Evolutionary conservation across 2,329 filamentous ascomycete species (phyloP).

Genomic region (Microsporum canis): DNA sequence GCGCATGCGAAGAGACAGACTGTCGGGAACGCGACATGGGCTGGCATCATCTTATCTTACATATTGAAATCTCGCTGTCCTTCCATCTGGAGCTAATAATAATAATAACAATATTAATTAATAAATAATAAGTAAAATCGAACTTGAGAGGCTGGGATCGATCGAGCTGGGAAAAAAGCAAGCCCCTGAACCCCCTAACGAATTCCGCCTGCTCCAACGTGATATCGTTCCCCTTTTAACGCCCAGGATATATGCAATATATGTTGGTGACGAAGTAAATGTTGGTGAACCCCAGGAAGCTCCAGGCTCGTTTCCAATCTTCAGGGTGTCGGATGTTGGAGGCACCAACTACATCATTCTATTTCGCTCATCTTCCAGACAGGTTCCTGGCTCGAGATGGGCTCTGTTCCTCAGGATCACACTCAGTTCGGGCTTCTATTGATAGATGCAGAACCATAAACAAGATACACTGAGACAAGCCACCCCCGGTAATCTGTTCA

Average conservation of each 20-base stretch:
- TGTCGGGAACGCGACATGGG: constrained; percentile 2
- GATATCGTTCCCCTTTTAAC: neutral
- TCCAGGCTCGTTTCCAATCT: constrained; percentile 1
- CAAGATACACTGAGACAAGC: neutral
- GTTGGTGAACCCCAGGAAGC: neutral
- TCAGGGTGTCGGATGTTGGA: neutral
- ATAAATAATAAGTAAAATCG: neutral
- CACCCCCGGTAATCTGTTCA: neutral
- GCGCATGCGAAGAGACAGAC: constrained; percentile 4
- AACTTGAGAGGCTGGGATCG: neutral
- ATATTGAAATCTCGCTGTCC: constrained; percentile 1
- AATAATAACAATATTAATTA: too few species aligned
- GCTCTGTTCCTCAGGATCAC: neutral
- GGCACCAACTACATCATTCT: neutral
- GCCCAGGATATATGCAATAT: neutral
- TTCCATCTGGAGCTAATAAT: neutral
- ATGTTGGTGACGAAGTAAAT: neutral
- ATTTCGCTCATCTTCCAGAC: neutral
- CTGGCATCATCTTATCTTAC: neutral
- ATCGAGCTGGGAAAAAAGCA: neutral
- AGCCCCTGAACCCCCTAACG: neutral
- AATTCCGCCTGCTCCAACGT: neutral
- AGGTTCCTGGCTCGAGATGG: neutral
- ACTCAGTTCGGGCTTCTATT: neutral
- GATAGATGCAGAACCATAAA: neutral